Evolutionary conservation across 1,284 basidiomycete genomes (phyloP).

Genomic region (Melampsora abietis-canadensis): DNA sequence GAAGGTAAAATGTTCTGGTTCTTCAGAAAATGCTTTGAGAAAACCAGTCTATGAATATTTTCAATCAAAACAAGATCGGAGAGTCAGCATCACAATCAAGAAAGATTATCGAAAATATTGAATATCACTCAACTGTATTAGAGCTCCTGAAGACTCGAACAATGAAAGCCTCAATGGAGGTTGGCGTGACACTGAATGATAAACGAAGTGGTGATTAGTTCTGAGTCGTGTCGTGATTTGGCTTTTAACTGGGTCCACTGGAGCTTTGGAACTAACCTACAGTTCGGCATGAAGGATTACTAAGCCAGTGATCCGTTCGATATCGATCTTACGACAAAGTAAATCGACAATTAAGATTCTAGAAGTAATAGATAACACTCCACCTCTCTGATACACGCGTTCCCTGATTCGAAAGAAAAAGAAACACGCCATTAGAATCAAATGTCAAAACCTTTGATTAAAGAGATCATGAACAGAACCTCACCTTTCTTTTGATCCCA

Average conservation of each 20-base stretch:
- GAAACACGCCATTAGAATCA: too few relatives aligned
- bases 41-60: conserved; percentile 65
- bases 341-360: conserved; percentile 93
- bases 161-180: conserved; percentile 84
- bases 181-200: conserved; percentile 69
- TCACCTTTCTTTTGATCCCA: conserved; percentile 72
- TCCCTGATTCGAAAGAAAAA: conserved; percentile 59
- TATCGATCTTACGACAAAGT: conserved; percentile 78
- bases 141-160: conserved; percentile 80
- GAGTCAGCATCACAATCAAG: background rate
- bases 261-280: conserved; percentile 56
- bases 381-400: conserved; percentile 77
- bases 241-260: background rate
- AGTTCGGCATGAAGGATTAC: conserved; percentile 89
- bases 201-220: background rate
- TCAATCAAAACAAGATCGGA: background rate
- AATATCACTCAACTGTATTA: conserved; percentile 60
- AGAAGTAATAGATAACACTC: conserved; percentile 86
- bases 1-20: conserved; percentile 88
- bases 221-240: too few relatives aligned
- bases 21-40: conserved; percentile 93
- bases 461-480: conserved; percentile 47
- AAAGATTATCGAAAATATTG: background rate
- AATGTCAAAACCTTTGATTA: too few relatives aligned
- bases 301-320: conserved; percentile 81